Percentiles rank a stretch among this genome's conserved stretches.
phyloP scores from a whole-genome alignment of 1,284 basidiomycete species.

The Papiliotrema nemorosa region DNA sequence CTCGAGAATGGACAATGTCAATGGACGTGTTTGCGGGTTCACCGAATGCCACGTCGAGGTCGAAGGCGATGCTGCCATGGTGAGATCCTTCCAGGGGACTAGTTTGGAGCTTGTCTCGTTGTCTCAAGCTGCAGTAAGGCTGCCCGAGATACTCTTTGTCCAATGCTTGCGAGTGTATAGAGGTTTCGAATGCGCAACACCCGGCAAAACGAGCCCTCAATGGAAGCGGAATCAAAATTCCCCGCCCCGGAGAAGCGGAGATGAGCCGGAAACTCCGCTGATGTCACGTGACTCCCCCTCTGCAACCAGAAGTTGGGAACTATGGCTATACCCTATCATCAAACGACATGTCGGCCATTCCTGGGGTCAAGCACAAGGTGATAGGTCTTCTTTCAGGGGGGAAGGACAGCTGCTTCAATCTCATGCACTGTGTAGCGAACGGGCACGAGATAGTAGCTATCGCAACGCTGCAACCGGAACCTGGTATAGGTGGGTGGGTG shows the following conservation, averaged over 20 bases:
- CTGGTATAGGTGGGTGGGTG: constrained; percentile 68
- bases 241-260: too few species aligned
- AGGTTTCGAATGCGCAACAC: too few species aligned
- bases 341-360: constrained; percentile 9
- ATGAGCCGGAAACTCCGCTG: not conserved
- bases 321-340: too few species aligned
- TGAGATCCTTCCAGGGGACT: not conserved
- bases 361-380: constrained; percentile 60
- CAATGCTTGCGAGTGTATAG: too few species aligned
- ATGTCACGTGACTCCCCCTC: not conserved
- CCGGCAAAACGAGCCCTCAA: too few species aligned
- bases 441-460: constrained; percentile 86
- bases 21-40: constrained; percentile 44
- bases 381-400: constrained; percentile 94
- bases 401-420: constrained; percentile 97
- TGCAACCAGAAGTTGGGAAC: too few species aligned
- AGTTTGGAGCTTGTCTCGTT: too few species aligned
- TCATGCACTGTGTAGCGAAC: constrained; percentile 81
- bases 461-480: constrained; percentile 78
- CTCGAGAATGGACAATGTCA: constrained; percentile 48
- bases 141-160: too few species aligned
- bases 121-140: too few species aligned
- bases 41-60: constrained; percentile 43
- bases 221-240: too few species aligned
- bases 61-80: constrained; percentile 23